Base-by-base conservation (phyloP, 768 basidiomycete genomes). In the Phylloporus arenicola region DNA sequence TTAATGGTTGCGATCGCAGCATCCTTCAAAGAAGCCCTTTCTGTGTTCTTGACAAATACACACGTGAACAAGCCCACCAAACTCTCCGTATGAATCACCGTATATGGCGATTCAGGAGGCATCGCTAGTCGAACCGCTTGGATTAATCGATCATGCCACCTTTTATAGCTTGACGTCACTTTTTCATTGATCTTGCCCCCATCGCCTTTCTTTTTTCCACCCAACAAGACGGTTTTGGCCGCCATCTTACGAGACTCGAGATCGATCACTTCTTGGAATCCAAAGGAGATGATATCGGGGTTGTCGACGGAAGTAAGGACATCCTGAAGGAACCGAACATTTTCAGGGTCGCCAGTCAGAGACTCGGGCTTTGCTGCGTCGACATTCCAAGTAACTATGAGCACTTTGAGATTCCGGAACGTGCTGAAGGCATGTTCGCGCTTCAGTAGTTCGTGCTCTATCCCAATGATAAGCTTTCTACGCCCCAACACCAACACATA, bases 201-300 rank as follows among this genome's bases (percentile, higher is more conserved):
- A 31, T 81, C 78, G 14, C 71, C 65, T 52, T 79, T 82, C 70
- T 84, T 89, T 56, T 83, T 80, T 14, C 76, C 75, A 6, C 86
- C 86, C 6, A 95, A 75, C 0, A 99, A 63, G 24, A 98, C 83
- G 17, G 86, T 91, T 70, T 96, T 94, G 59, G 95, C 95, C 1
- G 87, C 84, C 75, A 97, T 84, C 70, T 84, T 92, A 53, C 91
- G 83, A 56, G 82, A 84, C 58, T 96, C 93, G n/a, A 99, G 79
- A 63, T 96, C 92, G 53, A 99, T 91, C 34, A 97, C 79, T 69
- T 98, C 95, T 68, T 99, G 95, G 68, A 98, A 87, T 2, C 93
- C 93, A 59, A 99, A 95, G 4, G 83, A 80, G 55, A 99, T 86
- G 58, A 98, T 84, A 55, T 97, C 94, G 3, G 95, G 89, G 11